Percentiles rank a stretch among this genome's conserved stretches.
Evolutionary conservation across 2,329 filamentous ascomycete genomes (phyloP).

Genomic region (Beauveria caledonica): DNA sequence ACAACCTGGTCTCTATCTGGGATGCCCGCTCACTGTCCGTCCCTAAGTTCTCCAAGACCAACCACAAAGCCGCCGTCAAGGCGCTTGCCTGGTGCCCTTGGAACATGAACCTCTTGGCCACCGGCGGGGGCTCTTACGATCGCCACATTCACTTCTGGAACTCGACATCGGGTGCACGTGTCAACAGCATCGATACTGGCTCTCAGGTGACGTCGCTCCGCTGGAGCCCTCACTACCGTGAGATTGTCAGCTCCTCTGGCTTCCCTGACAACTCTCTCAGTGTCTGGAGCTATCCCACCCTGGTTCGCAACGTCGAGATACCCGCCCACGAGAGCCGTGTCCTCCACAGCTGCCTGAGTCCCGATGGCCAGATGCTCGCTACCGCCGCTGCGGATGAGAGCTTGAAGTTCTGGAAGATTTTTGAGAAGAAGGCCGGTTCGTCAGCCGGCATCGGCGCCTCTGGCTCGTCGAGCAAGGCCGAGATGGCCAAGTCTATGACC

Average conservation of each 20-base stretch:
- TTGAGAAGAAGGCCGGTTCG: constrained; percentile 90
- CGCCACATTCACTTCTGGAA: constrained; percentile 99
- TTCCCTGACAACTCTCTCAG: constrained; percentile 99
- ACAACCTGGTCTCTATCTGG: constrained; percentile 99
- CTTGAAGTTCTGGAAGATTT: constrained; percentile 99
- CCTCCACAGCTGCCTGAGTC: constrained; percentile 92
- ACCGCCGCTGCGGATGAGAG: constrained; percentile 94
- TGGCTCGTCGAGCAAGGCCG: constrained; percentile 67
- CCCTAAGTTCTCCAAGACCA: constrained; percentile 99
- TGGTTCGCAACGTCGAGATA: constrained; percentile 96
- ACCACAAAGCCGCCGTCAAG: constrained; percentile 98
- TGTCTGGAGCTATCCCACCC: constrained; percentile 97
- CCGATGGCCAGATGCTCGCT: constrained; percentile 95
- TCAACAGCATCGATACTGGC: constrained; percentile 98
- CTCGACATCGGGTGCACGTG: constrained; percentile 90
- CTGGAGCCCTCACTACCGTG: constrained; percentile 95
- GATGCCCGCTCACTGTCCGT: constrained; percentile 87
- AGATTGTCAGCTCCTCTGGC: constrained; percentile 94
- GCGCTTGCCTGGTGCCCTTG: constrained; percentile 97
- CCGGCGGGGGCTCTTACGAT: constrained; percentile 92
- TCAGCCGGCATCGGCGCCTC: constrained; percentile 56
- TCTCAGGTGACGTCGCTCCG: constrained; percentile 93
- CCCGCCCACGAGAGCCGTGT: constrained; percentile 95
- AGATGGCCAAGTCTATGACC: constrained; percentile 92
- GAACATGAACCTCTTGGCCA: constrained; percentile 95